Percentiles rank a stretch among this genome's conserved stretches.
Evolutionary conservation across 148 eudicot genomes (phyloP).

Genomic region (Beta vulgaris): DNA sequence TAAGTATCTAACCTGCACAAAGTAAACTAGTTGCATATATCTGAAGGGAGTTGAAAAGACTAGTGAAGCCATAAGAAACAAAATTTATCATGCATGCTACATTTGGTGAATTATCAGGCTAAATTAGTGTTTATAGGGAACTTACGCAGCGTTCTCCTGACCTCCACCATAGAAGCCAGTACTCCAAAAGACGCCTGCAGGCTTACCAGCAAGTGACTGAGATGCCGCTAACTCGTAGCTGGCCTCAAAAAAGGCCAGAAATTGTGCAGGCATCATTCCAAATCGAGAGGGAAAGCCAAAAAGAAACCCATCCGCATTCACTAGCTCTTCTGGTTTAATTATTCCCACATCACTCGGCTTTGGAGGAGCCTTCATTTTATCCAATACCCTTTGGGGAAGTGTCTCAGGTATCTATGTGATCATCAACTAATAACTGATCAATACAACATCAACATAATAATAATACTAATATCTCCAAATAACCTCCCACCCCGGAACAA

Average conservation of each 20-base stretch:
- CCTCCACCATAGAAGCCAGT: slow-evolving; percentile 78
- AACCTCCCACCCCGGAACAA: background rate
- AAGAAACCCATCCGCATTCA: slow-evolving; percentile 69
- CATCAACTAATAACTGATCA: background rate
- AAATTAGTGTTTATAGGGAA: slow-evolving; percentile 3
- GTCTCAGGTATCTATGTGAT: slow-evolving; percentile 57
- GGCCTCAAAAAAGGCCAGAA: slow-evolving; percentile 61
- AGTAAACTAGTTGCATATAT: too few relatives aligned
- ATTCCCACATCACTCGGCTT: slow-evolving; percentile 54
- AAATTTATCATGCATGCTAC: background rate
- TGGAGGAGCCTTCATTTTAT: slow-evolving; percentile 63
- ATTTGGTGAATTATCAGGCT: background rate
- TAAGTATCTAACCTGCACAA: too few relatives aligned
- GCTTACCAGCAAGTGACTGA: slow-evolving; percentile 70
- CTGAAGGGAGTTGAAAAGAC: too few relatives aligned
- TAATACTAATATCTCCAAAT: background rate
- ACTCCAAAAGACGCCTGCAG: slow-evolving; percentile 80
- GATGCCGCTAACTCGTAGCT: slow-evolving; percentile 45
- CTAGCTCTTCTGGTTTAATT: slow-evolving; percentile 55
- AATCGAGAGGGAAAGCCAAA: slow-evolving; percentile 77
- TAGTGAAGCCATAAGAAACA: background rate
- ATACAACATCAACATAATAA: background rate
- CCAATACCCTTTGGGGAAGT: slow-evolving; percentile 43
- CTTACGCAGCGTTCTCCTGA: slow-evolving; percentile 71
- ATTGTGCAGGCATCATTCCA: slow-evolving; percentile 75